phyloP scores from a whole-genome alignment of 768 basidiomycete genomes.

The Boletus coccyginus region DNA sequence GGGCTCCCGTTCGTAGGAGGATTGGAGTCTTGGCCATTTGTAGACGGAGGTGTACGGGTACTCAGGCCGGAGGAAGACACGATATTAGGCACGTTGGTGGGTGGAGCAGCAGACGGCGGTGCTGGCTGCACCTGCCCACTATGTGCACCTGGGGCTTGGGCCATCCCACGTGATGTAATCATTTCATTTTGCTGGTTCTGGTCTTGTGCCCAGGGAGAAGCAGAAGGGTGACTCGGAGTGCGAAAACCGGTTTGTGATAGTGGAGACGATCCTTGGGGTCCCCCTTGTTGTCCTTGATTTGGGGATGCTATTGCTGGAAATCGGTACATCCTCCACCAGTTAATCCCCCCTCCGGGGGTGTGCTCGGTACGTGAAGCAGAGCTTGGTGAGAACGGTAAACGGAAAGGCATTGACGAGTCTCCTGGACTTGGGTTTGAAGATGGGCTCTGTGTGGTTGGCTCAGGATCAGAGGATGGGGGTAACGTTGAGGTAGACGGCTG shows the following conservation, averaged over 20 bases:
- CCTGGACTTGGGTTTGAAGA: slow-evolving; percentile 6
- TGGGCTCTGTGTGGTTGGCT: background rate
- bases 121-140: slow-evolving; percentile 14
- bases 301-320: slow-evolving; percentile 66
- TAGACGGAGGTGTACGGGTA: slow-evolving; percentile 1
- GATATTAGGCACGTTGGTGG: slow-evolving; percentile 17
- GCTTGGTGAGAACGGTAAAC: slow-evolving; percentile 26
- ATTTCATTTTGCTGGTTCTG: slow-evolving; percentile 23
- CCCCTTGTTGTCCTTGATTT: slow-evolving; percentile 19
- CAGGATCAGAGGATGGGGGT: background rate
- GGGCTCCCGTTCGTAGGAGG: slow-evolving; percentile 11
- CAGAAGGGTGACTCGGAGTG: slow-evolving; percentile 15
- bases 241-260: slow-evolving; percentile 27
- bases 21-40: slow-evolving; percentile 15
- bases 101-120: slow-evolving; percentile 10
- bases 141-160: slow-evolving; percentile 15
- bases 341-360: slow-evolving; percentile 48
- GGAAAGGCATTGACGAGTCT: slow-evolving; percentile 31
- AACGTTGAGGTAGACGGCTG: slow-evolving; percentile 5
- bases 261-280: slow-evolving; percentile 14
- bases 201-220: slow-evolving; percentile 16
- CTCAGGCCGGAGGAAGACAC: slow-evolving; percentile 10
- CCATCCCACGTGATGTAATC: slow-evolving; percentile 10
- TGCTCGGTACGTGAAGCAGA: slow-evolving; percentile 37
- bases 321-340: slow-evolving; percentile 84